Evolutionary conservation across 768 basidiomycete genomes (phyloP).

Genomic region (Lentinula guzmanii): DNA sequence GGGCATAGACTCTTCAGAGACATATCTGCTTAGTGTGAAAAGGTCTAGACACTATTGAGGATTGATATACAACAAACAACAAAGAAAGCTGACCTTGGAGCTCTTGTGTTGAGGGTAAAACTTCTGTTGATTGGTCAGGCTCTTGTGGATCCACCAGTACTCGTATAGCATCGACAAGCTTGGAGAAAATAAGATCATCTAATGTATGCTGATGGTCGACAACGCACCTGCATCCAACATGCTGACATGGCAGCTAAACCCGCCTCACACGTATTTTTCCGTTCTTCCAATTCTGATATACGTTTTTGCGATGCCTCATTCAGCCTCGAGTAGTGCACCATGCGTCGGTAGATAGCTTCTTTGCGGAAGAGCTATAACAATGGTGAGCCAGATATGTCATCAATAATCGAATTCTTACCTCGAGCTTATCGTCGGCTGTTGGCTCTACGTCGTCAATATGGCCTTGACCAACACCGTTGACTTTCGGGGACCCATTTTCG

Average conservation of each 20-base stretch:
- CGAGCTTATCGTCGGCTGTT: constrained; percentile 40
- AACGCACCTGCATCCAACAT: constrained; percentile 71
- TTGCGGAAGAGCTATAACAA: constrained; percentile 68
- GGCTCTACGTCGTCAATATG: constrained; percentile 37
- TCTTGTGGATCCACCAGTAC: constrained; percentile 24
- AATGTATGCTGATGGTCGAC: neutral
- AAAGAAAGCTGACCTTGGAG: constrained; percentile 29
- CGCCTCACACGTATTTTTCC: constrained; percentile 62
- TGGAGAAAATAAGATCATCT: constrained; percentile 1
- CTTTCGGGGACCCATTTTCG: constrained; percentile 44
- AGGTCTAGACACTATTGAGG: constrained; percentile 26
- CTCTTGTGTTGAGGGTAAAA: constrained; percentile 35
- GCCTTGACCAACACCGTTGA: constrained; percentile 39
- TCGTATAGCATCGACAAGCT: constrained; percentile 67
- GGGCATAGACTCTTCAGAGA: constrained; percentile 26
- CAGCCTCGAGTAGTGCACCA: constrained; percentile 79
- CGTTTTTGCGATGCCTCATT: constrained; percentile 56
- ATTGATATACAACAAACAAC: constrained; percentile 2
- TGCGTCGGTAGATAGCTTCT: constrained; percentile 79
- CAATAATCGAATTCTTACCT: constrained; percentile 36
- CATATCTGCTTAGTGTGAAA: constrained; percentile 39
- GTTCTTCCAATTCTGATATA: constrained; percentile 59
- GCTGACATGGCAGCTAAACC: constrained; percentile 69
- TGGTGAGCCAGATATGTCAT: constrained; percentile 10
- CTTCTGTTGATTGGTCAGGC: constrained; percentile 40